A percentile compares a stretch with the other conserved stretches of the same genome.
Conservation (phyloP, 140 eudicot species). For the Senecio squalidus region DNA sequence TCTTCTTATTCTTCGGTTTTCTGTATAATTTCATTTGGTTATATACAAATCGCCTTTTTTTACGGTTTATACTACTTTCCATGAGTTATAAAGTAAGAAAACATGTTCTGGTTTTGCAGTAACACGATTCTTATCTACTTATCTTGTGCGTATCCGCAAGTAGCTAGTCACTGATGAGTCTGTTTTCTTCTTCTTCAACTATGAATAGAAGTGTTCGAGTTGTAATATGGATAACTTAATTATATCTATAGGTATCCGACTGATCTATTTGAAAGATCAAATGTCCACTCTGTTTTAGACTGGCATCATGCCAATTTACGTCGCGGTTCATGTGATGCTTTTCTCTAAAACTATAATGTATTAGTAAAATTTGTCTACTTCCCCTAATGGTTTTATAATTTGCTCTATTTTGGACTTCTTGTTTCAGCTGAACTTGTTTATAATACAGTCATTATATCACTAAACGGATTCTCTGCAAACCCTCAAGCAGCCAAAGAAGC, state of each 20-base stretch:
- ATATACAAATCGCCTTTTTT: too few species aligned
- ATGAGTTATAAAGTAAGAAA: not conserved
- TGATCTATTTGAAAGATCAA: slow-evolving; percentile 62
- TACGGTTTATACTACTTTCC: too few species aligned
- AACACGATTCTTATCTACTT: slow-evolving; percentile 65
- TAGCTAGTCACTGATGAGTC: slow-evolving; percentile 80
- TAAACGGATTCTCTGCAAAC: slow-evolving; percentile 47
- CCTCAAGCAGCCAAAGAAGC: slow-evolving; percentile 52
- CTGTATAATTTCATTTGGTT: too few species aligned
- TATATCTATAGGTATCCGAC: slow-evolving; percentile 60
- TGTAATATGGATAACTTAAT: not conserved
- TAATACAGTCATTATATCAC: slow-evolving; percentile 35
- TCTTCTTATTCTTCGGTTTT: not conserved
- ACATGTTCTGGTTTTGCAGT: slow-evolving; percentile 23
- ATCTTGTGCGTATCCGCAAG: slow-evolving; percentile 56
- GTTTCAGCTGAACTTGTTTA: slow-evolving; percentile 34
- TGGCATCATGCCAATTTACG: slow-evolving; percentile 93
- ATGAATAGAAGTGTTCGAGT: slow-evolving; percentile 44
- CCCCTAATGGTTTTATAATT: too few species aligned
- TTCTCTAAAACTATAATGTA: not conserved
- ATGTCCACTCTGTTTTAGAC: slow-evolving; percentile 70
- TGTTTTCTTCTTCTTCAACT: slow-evolving; percentile 28
- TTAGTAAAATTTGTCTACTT: too few species aligned
- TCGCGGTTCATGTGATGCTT: slow-evolving; percentile 58
- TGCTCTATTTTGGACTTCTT: too few species aligned